These are phyloP conservation scores for Xerocomus cyaneibrunnescens DNA, from an alignment of 1,284 basidiomycete species.

Conservation along the genomic window DNA sequence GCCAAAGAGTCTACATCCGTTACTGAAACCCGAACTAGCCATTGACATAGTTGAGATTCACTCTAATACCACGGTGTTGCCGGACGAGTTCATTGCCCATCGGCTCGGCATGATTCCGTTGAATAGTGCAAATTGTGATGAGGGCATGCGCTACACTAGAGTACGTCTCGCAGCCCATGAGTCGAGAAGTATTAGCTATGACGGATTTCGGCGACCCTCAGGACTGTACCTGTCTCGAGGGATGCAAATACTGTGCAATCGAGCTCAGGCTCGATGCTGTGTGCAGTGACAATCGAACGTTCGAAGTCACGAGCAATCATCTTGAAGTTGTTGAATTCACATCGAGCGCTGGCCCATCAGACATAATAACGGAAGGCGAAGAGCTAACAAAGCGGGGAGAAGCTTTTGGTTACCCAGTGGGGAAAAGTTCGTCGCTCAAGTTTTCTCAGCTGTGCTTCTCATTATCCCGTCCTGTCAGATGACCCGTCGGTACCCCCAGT, in stretches of 20 bases:
- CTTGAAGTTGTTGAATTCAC: slow-evolving; percentile 56
- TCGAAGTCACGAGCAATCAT: slow-evolving; percentile 82
- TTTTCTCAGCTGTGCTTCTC: background rate
- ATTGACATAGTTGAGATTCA: slow-evolving; percentile 97
- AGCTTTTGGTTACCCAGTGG: slow-evolving; percentile 84
- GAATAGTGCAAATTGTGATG: slow-evolving; percentile 80
- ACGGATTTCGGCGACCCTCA: slow-evolving; percentile 32
- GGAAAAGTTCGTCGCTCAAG: slow-evolving; percentile 61
- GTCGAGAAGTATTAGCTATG: slow-evolving; percentile 4
- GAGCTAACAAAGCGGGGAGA: slow-evolving; percentile 72
- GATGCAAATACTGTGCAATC: slow-evolving; percentile 82
- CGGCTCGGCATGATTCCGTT: slow-evolving; percentile 94
- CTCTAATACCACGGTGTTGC: slow-evolving; percentile 90
- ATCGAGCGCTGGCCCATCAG: slow-evolving; percentile 36
- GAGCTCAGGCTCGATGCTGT: slow-evolving; percentile 69
- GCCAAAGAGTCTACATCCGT: background rate
- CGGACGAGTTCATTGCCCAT: slow-evolving; percentile 98
- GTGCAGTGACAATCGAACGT: slow-evolving; percentile 67
- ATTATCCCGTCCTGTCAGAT: slow-evolving; percentile 39
- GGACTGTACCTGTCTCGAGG: slow-evolving; percentile 84
- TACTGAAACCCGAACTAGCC: slow-evolving; percentile 48
- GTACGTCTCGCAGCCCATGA: slow-evolving; percentile 43
- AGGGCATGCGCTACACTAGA: slow-evolving; percentile 80
- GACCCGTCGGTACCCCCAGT: slow-evolving; percentile 68
- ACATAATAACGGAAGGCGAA: slow-evolving; percentile 54